Evolutionary conservation across 2,329 filamentous ascomycete species (phyloP).

Genomic region (Falciphora oryzae): DNA sequence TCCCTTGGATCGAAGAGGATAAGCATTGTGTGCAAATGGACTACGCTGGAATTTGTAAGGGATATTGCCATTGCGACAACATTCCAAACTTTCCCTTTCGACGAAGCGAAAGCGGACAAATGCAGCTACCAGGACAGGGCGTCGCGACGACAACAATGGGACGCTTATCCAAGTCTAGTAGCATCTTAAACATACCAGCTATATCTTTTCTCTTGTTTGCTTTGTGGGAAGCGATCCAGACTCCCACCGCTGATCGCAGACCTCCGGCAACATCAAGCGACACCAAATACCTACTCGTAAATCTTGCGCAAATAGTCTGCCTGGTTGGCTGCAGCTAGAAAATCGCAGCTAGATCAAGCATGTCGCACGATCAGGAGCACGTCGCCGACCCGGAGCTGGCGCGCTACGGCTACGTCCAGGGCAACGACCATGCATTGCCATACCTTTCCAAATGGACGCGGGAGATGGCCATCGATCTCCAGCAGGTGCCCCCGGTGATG

Average conservation of each 20-base stretch:
- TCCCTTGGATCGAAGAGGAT: neutral
- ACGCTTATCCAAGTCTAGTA: neutral
- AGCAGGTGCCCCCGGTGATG: conserved; percentile 31
- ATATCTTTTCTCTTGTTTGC: neutral
- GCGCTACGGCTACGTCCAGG: conserved; percentile 23
- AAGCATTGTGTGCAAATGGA: neutral
- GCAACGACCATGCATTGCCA: conserved; percentile 34
- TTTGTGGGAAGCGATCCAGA: neutral
- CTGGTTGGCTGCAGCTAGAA: too few relatives aligned
- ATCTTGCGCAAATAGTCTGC: too few relatives aligned
- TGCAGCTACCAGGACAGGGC: neutral
- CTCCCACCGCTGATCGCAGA: neutral
- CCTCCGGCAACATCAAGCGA: too few relatives aligned
- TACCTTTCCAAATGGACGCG: conserved; percentile 34
- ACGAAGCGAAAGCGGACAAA: neutral
- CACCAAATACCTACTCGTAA: neutral
- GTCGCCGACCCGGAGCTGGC: conserved; percentile 13
- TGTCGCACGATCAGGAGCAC: conserved; percentile 17
- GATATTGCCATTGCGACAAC: neutral
- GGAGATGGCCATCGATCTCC: conserved; percentile 22
- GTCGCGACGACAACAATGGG: neutral
- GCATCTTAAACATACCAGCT: neutral
- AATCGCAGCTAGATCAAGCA: conserved; percentile 1
- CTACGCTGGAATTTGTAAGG: neutral
- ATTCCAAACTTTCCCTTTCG: neutral